These are phyloP conservation scores for Naegleria lovaniensis DNA, from an alignment of 208 protist genomes.

Conservation along the genomic window DNA sequence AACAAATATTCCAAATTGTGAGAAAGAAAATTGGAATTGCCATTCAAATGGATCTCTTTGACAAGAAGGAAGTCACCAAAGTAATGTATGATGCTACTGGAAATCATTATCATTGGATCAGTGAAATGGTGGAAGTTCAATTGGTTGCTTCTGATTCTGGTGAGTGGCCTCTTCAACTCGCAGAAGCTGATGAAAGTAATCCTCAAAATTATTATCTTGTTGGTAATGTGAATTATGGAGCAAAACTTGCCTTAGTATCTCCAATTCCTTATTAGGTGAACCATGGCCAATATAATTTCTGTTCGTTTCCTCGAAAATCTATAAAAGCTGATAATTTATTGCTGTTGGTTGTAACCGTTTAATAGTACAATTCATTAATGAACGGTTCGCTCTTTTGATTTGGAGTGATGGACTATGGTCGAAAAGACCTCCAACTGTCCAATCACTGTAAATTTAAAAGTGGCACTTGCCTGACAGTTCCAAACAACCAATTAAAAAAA, in stretches of 20 bases:
- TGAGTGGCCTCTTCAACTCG: neutral
- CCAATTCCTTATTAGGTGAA: neutral
- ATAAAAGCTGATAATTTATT: too few relatives aligned
- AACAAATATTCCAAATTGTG: neutral
- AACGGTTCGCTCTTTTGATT: too few relatives aligned
- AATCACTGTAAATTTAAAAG: too few relatives aligned
- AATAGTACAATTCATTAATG: too few relatives aligned
- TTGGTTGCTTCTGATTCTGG: neutral
- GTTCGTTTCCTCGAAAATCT: too few relatives aligned
- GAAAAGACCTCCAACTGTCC: too few relatives aligned
- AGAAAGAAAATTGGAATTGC: neutral
- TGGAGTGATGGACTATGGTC: too few relatives aligned
- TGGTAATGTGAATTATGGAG: neutral
- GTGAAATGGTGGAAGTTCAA: neutral
- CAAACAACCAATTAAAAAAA: too few relatives aligned
- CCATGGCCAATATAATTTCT: too few relatives aligned
- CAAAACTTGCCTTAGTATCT: neutral
- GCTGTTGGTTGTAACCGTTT: too few relatives aligned
- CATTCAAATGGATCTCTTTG: neutral
- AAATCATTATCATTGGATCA: neutral
- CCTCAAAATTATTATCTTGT: neutral
- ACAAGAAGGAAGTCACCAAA: neutral
- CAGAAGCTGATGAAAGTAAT: neutral
- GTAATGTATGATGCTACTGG: neutral
- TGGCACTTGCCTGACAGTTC: too few relatives aligned